Base-by-base conservation (phyloP, 2,329 filamentous ascomycete species). In the Beauveria pseudobassiana region DNA sequence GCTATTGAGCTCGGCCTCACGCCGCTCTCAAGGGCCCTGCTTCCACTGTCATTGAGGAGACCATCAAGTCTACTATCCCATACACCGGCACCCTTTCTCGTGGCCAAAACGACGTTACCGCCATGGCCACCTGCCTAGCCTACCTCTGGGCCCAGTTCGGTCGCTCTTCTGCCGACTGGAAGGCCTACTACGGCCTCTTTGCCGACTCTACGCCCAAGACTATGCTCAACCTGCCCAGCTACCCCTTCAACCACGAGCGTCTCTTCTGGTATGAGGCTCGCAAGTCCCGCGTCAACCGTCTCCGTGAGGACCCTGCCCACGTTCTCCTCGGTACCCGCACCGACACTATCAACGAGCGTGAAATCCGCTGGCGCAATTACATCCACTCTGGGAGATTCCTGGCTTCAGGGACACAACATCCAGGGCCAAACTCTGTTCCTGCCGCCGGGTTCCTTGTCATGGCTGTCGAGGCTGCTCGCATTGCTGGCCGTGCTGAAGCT, bases 341-440 rank as follows among this genome's bases (percentile, higher is more conserved):
- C 16, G 55, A 62, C 1, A 64, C 59, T 8, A 64, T 66, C 20
- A 65, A 63, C 34, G 63, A 65, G 24, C 60, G 69, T 52, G 70
- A 76, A 28, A 67, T 69, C 3, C 76, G 72, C 1, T 82, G 79
- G 80, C 71, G 78, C 58, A 80, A 80, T 64, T 75, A 81, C 40
- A 68, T 81, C 40, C 74, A 75, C 12, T 63, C 77, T 3, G 75
- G 77, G 78, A 82, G 63, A 68, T 80, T 1, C 79, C 4, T 87
- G 85, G 74, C 72, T 85, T 12, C 74, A 80, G 48, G 79, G 85
- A 65, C 84, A 86, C 71, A 73, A 73, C 60, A 78, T 86, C 65
- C 81, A 85, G 64, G 81, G 78, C 22, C 68, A 77, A 46, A 69
- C 73, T 16, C 68, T 82, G 8, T 79, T 56, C 80, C 80, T 0